Evolutionary conservation across 2,329 filamentous ascomycete genomes (phyloP), one percentile per base, ranked within the genome.

Genomic region (Alternaria gansuensis): DNA sequence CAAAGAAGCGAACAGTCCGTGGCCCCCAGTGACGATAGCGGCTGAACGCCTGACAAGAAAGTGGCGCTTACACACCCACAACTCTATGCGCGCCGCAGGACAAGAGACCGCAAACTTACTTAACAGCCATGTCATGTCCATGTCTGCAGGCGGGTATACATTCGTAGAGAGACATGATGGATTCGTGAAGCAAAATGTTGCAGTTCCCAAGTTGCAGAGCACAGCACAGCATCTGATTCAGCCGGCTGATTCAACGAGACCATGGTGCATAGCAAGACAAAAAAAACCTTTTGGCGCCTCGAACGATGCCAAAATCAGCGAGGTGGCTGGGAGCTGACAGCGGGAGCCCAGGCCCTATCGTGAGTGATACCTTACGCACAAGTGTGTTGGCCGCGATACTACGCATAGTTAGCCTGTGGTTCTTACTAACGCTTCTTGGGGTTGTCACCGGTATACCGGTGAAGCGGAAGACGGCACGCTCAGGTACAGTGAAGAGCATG

Each of bases 391-490:
- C 31, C 21, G 28, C 58, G n/a, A 54, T 49, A 40, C 56, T 39
- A 34, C 40, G 28, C 21, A 26, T 9, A 31, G 56, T 37, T 59
- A 59, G 51, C 48, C 24, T 28, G 17, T 37, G n/a, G 29, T 10
- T 34, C 39, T 36, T 9, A 31, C 48, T 31, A 43, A 40, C 41
- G 34, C 55, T 54, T 46, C 44, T 55, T 43, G 41, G 31, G 46
- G 33, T 44, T 17, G n/a, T 51, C 55, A 41, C 54, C 44, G 40
- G 29, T 28, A 49, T 33, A 52, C 59, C 44, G 54, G 60, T 60
- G 43, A 63, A 63, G 36, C 33, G 31, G 41, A 24, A 57, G 43
- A 55, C 56, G 56, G 55, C 62, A 62, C 52, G 39, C 11, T 54
- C 59, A 52, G 51, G 34, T 26, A 61, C 54, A 44, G 14, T 49